These are phyloP conservation scores for Calocera viscosa DNA, from an alignment of 768 basidiomycete species.

Conservation along the genomic window DNA sequence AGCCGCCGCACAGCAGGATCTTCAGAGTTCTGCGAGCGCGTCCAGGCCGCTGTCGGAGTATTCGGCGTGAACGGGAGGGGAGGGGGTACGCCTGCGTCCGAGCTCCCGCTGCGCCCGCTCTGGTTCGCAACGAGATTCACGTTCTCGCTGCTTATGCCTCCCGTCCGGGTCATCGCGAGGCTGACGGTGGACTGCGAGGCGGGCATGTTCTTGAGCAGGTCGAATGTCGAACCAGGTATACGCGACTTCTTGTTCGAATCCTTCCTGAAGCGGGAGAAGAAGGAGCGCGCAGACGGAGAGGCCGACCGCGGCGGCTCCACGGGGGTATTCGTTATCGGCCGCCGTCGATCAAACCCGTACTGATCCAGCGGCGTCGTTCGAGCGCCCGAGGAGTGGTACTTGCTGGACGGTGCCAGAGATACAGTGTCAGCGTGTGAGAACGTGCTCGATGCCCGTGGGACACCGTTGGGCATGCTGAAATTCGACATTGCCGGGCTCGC, in stretches of 20 bases:
- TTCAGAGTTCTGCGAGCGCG: constrained; percentile 6
- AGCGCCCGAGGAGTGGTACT: neutral
- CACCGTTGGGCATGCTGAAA: neutral
- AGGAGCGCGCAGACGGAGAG: neutral
- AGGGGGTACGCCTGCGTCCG: neutral
- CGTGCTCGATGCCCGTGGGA: neutral
- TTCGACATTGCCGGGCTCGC: constrained; percentile 3
- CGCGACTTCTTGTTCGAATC: neutral
- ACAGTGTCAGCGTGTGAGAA: neutral
- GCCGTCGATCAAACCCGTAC: neutral
- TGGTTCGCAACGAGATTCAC: neutral
- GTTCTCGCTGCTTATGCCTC: constrained; percentile 5
- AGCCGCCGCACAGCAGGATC: constrained; percentile 48
- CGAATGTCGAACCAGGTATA: neutral
- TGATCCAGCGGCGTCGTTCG: neutral
- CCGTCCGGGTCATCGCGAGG: neutral
- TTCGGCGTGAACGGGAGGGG: neutral
- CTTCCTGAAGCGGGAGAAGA: neutral
- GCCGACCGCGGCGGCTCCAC: constrained; percentile 3
- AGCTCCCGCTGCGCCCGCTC: constrained; percentile 1
- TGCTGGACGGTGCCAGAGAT: constrained; percentile 1
- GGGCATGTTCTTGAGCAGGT: neutral
- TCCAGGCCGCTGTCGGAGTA: constrained; percentile 3
- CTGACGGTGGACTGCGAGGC: neutral
- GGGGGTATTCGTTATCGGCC: constrained; percentile 1